Evolutionary conservation across 805 yeast species (phyloP).

Genomic region (Teunomyces cretensis): DNA sequence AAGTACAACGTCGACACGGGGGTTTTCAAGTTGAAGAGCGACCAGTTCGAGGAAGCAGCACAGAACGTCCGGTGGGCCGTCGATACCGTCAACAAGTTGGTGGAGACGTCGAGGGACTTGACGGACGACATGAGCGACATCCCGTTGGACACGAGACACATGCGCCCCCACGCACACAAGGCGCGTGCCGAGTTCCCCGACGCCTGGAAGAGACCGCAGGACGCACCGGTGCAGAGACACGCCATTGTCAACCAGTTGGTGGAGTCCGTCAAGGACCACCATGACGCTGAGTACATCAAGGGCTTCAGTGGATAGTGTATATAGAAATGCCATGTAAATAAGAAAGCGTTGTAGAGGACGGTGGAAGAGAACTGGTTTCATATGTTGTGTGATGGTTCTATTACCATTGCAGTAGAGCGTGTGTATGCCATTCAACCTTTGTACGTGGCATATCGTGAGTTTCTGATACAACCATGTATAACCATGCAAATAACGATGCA

Average conservation of each 20-base stretch:
- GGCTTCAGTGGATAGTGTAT: conserved; percentile 22
- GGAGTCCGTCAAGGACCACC: conserved; percentile 28
- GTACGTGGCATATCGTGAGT: no score
- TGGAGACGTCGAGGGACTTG: conserved; percentile 63
- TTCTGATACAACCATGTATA: no score
- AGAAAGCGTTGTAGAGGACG: no score
- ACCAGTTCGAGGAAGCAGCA: conserved; percentile 69
- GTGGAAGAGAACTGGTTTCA: no score
- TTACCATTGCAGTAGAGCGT: no score
- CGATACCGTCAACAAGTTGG: conserved; percentile 58
- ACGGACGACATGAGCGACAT: conserved; percentile 68
- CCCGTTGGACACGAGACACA: conserved; percentile 79
- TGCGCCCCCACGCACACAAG: conserved; percentile 43
- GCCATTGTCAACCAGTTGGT: conserved; percentile 33
- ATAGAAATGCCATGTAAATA: conserved; percentile 7
- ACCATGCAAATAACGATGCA: no score
- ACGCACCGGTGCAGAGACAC: conserved; percentile 55
- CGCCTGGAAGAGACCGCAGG: conserved; percentile 68
- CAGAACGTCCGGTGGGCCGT: conserved; percentile 81
- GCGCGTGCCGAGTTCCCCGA: conserved; percentile 60
- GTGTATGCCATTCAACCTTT: no score
- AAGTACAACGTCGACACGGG: conserved; percentile 68
- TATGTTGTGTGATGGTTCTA: no score
- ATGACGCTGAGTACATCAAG: conserved; percentile 32
- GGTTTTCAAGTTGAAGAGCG: conserved; percentile 61